Base-by-base conservation (phyloP, 2,329 filamentous ascomycete species). In the Ophiostoma sp. region DNA sequence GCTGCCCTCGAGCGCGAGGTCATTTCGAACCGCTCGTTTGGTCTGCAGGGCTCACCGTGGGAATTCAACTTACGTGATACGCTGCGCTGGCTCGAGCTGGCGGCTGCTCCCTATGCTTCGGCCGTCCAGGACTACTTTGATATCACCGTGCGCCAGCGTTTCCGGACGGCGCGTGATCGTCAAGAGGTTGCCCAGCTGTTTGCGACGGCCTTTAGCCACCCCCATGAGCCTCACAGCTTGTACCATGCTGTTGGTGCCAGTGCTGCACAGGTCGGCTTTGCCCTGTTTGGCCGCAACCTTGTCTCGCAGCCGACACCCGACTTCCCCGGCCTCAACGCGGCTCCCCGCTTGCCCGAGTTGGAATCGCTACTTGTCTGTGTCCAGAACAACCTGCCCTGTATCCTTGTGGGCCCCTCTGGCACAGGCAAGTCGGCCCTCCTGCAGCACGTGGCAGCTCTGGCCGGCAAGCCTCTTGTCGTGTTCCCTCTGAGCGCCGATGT, bases 41-140 rank as follows among this genome's bases (percentile, higher is more conserved):
- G 89, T 1, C 83, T 85, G 0, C 87, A 90, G 76, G 90, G 90
- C 17, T 93, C 92, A 7, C 96, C 97, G 0, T 99, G 94, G 96
- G 96, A 98, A 79, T 96, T 97, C 80, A 99, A 97, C 78, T 84
- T 99, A 76, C 91, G 94, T 81, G 95, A 98, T 81, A 93, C 94
- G 2, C 88, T 96, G 72, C 89, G 95, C 75, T 98, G 95, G 95
- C 84, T 98, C 66, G 89, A 92, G 76, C 83, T 98, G 17, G 84
- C 93, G 42, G 69, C 59, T 8, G 59, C 64, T 4, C 59, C 72
- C 28, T 11, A 63, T 17, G 42, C 69, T 1, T 50, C 69, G 6
- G 48, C 71, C 42, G 86, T 89, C 8, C 86, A 89, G 68, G 92
- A 97, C 79, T 97, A 97, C 81, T 85, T 97, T 19, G 88, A 94